Evolutionary conservation across 495 filamentous ascomycete species (phyloP).

Genomic region (Friedmanniomyces endolithicus): DNA sequence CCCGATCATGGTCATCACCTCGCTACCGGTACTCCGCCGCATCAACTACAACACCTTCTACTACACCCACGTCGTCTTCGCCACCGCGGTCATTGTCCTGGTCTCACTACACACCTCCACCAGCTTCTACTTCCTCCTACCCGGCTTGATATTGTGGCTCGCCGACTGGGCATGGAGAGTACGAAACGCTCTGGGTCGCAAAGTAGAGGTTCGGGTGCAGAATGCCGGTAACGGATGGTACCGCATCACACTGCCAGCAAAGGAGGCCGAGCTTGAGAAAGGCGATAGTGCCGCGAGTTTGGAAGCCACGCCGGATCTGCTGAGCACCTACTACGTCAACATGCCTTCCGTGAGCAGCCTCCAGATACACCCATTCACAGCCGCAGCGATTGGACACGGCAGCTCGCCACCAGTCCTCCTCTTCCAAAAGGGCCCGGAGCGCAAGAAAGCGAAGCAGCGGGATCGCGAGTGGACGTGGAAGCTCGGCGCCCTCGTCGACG

Average conservation of each 20-base stretch:
- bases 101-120: not conserved
- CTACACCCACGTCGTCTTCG: not conserved
- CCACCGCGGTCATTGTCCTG: not conserved
- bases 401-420: not conserved
- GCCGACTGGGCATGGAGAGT: not conserved
- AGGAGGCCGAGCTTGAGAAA: not conserved
- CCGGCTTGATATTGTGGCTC: not conserved
- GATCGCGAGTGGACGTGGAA: not conserved
- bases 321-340: not conserved
- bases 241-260: not conserved
- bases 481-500: not conserved
- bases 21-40: not conserved
- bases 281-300: not conserved
- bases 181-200: not conserved
- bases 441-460: not conserved
- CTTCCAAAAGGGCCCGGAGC: not conserved
- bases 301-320: not conserved
- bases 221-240: not conserved
- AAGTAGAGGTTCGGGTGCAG: not conserved
- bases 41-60: constrained; percentile 3
- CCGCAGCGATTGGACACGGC: not conserved
- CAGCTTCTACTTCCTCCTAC: constrained; percentile 4
- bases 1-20: not conserved
- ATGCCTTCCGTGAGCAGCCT: not conserved
- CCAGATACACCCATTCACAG: not conserved